Evolutionary conservation across 768 basidiomycete genomes (phyloP).

Genomic region (Hygrophorus pudorinus): DNA sequence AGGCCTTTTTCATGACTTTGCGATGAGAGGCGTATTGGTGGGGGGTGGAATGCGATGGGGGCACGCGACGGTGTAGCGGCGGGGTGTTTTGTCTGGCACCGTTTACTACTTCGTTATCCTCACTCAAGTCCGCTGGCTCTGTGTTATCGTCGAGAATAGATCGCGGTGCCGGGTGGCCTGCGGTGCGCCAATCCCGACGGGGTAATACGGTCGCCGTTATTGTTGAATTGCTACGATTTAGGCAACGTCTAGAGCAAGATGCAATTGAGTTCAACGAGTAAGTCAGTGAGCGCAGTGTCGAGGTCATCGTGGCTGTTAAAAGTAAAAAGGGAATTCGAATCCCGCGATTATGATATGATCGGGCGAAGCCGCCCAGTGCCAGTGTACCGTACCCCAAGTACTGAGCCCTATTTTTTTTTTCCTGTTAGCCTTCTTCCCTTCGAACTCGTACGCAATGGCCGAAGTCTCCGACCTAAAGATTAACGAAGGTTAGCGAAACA

Average conservation of each 20-base stretch:
- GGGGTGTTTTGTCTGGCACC: constrained; percentile 26
- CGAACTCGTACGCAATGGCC: constrained; percentile 42
- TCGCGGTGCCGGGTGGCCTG: constrained; percentile 26
- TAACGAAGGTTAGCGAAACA: constrained; percentile 44
- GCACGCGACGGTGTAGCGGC: constrained; percentile 27
- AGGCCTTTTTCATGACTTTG: constrained; percentile 36
- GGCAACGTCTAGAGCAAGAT: neutral
- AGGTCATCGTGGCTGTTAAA: neutral
- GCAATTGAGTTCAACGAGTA: neutral
- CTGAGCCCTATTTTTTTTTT: neutral
- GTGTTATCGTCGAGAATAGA: constrained; percentile 42
- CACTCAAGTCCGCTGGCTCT: constrained; percentile 35
- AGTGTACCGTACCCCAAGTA: constrained; percentile 1
- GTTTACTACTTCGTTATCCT: constrained; percentile 42
- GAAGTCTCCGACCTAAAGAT: constrained; percentile 71
- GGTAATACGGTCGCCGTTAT: constrained; percentile 5
- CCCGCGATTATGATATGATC: constrained; percentile 11
- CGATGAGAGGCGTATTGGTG: constrained; percentile 42
- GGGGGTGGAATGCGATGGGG: constrained; percentile 34
- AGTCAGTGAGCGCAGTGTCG: neutral
- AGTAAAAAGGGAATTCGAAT: neutral
- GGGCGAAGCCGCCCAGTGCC: constrained; percentile 15
- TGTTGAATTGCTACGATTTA: constrained; percentile 5
- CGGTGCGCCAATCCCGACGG: constrained; percentile 30
- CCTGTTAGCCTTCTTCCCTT: neutral